Evolutionary conservation across 2,329 filamentous ascomycete genomes (phyloP).

Genomic region (Fusarium proliferatum): DNA sequence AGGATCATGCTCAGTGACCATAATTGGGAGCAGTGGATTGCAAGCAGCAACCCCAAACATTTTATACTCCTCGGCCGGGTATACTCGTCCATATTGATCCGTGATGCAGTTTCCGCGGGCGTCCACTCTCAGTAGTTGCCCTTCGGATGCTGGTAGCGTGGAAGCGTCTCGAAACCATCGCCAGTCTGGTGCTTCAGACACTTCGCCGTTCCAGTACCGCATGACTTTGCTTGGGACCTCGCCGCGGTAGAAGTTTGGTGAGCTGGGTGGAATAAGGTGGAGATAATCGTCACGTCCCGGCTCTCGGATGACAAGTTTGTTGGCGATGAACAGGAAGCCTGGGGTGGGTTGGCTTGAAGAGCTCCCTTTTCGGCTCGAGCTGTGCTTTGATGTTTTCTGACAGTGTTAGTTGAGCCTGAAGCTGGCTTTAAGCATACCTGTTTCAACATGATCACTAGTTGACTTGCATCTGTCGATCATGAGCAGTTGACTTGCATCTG

Average conservation of each 20-base stretch:
- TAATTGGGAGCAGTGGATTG: constrained; percentile 51
- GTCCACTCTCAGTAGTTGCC: constrained; percentile 3
- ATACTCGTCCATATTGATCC: neutral
- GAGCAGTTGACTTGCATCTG: neutral
- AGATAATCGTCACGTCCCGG: constrained; percentile 9
- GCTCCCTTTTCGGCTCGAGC: constrained; percentile 17
- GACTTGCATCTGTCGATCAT: neutral
- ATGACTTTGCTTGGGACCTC: constrained; percentile 51
- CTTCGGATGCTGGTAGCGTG: neutral
- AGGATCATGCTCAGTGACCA: constrained; percentile 44
- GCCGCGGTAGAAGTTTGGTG: constrained; percentile 32
- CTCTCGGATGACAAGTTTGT: constrained; percentile 46
- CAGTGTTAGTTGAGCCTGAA: constrained; percentile 9
- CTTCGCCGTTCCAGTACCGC: constrained; percentile 48
- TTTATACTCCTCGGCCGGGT: constrained; percentile 32
- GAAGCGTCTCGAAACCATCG: constrained; percentile 30
- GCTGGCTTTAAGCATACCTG: constrained; percentile 2
- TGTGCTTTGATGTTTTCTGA: constrained; percentile 18
- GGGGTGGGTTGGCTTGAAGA: constrained; percentile 9
- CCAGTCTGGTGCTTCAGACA: constrained; percentile 41
- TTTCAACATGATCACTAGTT: constrained; percentile 16
- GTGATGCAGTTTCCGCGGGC: neutral
- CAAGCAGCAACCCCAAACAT: constrained; percentile 51
- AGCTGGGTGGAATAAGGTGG: constrained; percentile 49
- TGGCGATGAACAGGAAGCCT: constrained; percentile 55